A percentile compares a stretch with the other conserved stretches of the same genome.
phyloP scores from a whole-genome alignment of 2,329 filamentous ascomycete genomes.

The Fusarium mexicanum region DNA sequence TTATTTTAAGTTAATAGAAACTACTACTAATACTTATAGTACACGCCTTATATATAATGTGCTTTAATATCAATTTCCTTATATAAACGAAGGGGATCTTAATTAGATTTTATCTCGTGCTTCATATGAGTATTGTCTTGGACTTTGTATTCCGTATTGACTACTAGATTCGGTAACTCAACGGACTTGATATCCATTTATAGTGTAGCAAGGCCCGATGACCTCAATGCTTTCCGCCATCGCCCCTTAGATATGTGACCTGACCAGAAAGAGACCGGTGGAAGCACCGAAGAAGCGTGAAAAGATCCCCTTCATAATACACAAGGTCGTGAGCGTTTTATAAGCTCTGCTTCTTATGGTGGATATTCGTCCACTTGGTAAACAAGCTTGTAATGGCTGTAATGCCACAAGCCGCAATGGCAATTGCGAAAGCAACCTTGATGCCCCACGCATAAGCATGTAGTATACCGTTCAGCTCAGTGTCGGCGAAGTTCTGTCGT shows the following conservation, averaged over 20 bases:
- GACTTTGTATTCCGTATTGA: fast-evolving
- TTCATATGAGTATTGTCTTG: fast-evolving
- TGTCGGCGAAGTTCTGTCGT: background rate
- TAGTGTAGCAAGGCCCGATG: fast-evolving
- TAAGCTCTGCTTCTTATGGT: background rate
- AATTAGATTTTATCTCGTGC: fast-evolving
- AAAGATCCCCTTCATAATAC: fast-evolving
- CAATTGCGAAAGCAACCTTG: background rate
- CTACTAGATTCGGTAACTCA: too few species aligned
- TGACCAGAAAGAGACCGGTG: fast-evolving
- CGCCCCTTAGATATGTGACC: fast-evolving
- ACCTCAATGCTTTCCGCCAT: fast-evolving
- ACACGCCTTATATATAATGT: too few species aligned
- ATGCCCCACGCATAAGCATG: background rate
- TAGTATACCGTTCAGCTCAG: background rate
- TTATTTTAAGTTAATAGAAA: too few species aligned
- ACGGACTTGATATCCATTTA: fast-evolving
- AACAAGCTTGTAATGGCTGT: background rate
- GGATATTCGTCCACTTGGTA: background rate
- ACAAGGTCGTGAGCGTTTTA: fast-evolving
- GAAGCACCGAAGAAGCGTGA: fast-evolving
- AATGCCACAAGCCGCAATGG: background rate
- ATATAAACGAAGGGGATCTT: fast-evolving
- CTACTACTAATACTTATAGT: too few species aligned
- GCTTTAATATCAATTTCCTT: background rate